Evolutionary conservation across 2,329 filamentous ascomycete genomes (phyloP).

Genomic region (Fusarium brachygibbosum): DNA sequence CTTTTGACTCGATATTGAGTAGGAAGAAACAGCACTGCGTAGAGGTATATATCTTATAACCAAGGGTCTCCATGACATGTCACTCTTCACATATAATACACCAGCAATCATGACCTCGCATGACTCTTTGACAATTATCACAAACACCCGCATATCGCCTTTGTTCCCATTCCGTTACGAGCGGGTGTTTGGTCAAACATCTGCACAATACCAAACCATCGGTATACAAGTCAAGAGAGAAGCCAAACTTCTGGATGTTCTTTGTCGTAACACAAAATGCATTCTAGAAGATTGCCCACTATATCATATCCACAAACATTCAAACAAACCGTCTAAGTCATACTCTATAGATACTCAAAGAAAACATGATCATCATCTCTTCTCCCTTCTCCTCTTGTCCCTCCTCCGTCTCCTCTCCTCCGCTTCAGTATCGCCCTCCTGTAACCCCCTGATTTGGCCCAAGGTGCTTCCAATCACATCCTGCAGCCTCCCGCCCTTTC

Average conservation of each 20-base stretch:
- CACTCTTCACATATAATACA: not conserved
- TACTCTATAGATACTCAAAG: not conserved
- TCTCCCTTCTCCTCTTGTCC: constrained; percentile 23
- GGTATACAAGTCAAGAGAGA: not conserved
- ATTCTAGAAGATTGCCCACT: constrained; percentile 27
- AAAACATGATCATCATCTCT: constrained; percentile 3
- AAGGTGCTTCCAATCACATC: constrained; percentile 46
- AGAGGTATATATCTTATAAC: not conserved
- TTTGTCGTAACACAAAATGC: constrained; percentile 23
- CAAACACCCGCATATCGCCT: constrained; percentile 1
- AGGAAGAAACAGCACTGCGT: not conserved
- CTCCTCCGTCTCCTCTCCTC: constrained; percentile 32
- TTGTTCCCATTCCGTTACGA: constrained; percentile 1
- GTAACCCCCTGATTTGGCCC: constrained; percentile 42
- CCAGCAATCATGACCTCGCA: constrained; percentile 8
- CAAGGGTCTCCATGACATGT: not conserved
- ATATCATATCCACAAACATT: constrained; percentile 4
- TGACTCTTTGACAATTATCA: not conserved
- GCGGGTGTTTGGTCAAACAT: constrained; percentile 26
- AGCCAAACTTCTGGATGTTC: not conserved
- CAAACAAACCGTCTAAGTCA: constrained; percentile 1
- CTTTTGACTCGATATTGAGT: not conserved
- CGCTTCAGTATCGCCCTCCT: constrained; percentile 26
- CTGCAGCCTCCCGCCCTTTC: constrained; percentile 45
- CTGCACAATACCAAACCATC: constrained; percentile 8